Evolutionary conservation across 2,329 filamentous ascomycete species (phyloP).

Genomic region (Colletotrichum sp.): DNA sequence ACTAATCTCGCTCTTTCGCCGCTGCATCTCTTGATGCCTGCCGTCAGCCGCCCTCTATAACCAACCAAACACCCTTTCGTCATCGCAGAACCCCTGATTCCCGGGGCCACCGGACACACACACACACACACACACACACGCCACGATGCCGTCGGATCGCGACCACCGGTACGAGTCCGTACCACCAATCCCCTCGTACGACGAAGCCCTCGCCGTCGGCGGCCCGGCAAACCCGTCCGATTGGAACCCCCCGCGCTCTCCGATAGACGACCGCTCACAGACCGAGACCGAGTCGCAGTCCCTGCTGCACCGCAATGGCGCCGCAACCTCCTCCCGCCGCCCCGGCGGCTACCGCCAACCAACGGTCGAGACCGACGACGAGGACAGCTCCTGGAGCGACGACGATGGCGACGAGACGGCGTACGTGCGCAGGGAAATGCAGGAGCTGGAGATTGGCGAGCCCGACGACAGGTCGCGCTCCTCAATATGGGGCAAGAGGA

Average conservation of each 20-base stretch:
- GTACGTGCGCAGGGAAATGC: slow-evolving; percentile 79
- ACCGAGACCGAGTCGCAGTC: slow-evolving; percentile 80
- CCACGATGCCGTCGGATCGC: slow-evolving; percentile 20
- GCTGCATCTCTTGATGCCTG: neutral
- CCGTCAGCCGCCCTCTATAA: neutral
- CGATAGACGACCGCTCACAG: slow-evolving; percentile 62
- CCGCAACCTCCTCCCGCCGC: slow-evolving; percentile 44
- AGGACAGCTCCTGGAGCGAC: slow-evolving; percentile 60
- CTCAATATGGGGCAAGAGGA: slow-evolving; percentile 59
- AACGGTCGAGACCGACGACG: slow-evolving; percentile 79
- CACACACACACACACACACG: neutral
- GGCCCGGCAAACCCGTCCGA: slow-evolving; percentile 34
- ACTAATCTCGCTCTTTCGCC: neutral
- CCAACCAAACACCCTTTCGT: neutral
- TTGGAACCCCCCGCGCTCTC: slow-evolving; percentile 33
- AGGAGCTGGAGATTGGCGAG: slow-evolving; percentile 88
- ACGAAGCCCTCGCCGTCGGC: slow-evolving; percentile 42
- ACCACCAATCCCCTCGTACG: slow-evolving; percentile 43
- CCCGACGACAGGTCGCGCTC: slow-evolving; percentile 49
- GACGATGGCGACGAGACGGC: slow-evolving; percentile 59
- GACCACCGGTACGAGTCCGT: slow-evolving; percentile 41
- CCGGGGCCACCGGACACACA: neutral
- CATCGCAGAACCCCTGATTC: neutral
- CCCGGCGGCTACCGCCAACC: slow-evolving; percentile 75
- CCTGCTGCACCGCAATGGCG: slow-evolving; percentile 60